phyloP scores from a whole-genome alignment of 2,329 filamentous ascomycete genomes.

The Tolypocladium album region DNA sequence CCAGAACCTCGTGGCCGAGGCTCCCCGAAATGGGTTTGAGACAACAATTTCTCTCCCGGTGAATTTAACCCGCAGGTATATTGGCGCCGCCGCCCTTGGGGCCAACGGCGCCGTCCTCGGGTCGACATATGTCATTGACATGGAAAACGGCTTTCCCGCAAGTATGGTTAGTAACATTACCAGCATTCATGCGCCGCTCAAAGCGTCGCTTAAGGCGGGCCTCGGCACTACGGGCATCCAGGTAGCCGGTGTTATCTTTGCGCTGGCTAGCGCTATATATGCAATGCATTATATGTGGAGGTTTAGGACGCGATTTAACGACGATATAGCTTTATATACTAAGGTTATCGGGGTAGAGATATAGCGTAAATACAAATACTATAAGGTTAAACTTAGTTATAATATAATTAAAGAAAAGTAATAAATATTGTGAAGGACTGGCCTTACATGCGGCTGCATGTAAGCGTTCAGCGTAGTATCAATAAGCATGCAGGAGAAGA shows the following conservation, averaged over 20 bases:
- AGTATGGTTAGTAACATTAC: neutral
- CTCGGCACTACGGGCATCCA: neutral
- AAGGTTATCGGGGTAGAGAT: no score
- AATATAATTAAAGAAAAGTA: no score
- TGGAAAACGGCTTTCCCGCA: neutral
- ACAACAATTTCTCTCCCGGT: neutral
- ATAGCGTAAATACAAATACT: no score
- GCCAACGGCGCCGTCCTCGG: neutral
- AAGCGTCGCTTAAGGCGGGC: neutral
- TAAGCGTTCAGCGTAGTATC: no score
- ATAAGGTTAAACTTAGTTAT: no score
- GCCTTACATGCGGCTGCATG: no score
- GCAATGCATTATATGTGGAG: constrained; percentile 6
- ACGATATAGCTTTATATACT: neutral
- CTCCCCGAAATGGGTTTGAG: neutral
- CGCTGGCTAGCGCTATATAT: neutral
- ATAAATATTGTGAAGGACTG: no score
- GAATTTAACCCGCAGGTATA: neutral
- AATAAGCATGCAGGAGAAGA: no score
- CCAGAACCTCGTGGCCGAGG: neutral
- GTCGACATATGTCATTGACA: neutral
- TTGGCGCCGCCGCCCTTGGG: neutral
- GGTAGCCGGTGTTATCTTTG: neutral
- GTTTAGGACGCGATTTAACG: neutral
- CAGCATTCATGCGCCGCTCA: neutral